phyloP scores from a whole-genome alignment of 192 early-diverging fungal species.

The Powellomyces hirtus region DNA sequence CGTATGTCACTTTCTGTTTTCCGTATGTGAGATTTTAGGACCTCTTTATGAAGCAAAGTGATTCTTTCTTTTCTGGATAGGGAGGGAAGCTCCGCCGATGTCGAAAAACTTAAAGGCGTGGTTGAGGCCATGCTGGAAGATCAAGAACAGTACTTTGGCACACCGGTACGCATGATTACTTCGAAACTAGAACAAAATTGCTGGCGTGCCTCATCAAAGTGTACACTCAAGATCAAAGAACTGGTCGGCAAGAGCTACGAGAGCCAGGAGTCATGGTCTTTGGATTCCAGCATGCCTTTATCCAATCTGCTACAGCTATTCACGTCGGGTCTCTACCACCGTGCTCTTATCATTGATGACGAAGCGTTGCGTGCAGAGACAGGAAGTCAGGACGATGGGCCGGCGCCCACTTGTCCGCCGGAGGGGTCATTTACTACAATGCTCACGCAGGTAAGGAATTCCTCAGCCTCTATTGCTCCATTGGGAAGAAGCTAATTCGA shows the following conservation, averaged over 20 bases:
- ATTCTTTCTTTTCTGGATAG: background rate
- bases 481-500: background rate
- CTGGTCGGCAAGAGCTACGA: conserved; percentile 40
- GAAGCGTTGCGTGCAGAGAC: conserved; percentile 21
- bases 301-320: conserved; percentile 42
- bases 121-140: conserved; percentile 21
- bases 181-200: too few species aligned
- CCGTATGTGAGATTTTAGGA: background rate
- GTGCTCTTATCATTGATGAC: conserved; percentile 45
- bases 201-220: background rate
- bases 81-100: conserved; percentile 3
- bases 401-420: conserved; percentile 12
- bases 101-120: background rate
- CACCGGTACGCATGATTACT: conserved; percentile 17
- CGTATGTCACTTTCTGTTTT: conserved; percentile 1
- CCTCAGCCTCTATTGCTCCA: background rate
- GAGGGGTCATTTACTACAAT: conserved; percentile 26
- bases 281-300: conserved; percentile 37
- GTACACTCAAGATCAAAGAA: conserved; percentile 18
- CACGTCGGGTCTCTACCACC: conserved; percentile 37
- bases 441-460: conserved; percentile 32
- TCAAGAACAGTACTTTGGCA: conserved; percentile 39
- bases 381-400: conserved; percentile 10
- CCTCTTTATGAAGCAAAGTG: too few species aligned
- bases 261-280: conserved; percentile 33